Percentiles rank a stretch among this genome's conserved stretches.
phyloP scores from a whole-genome alignment of 192 early-diverging fungal species.

The Allomyces javanicus region DNA sequence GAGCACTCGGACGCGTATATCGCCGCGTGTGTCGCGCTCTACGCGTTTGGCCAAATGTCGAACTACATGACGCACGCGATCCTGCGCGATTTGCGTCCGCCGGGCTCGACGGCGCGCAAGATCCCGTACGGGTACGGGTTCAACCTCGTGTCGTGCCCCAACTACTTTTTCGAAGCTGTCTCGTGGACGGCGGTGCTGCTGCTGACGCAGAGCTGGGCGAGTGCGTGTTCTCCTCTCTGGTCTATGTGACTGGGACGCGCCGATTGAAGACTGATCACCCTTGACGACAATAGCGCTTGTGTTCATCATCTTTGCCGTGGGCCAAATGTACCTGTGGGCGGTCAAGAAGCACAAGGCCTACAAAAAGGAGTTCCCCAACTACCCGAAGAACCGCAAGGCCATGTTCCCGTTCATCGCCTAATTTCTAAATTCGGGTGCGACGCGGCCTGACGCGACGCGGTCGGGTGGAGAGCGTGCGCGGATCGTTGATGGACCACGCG shows the following conservation, averaged over 20 bases:
- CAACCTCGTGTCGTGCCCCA: conserved; percentile 69
- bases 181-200: conserved; percentile 57
- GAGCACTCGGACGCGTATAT: conserved; percentile 22
- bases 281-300: conserved; percentile 17
- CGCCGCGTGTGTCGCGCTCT: conserved; percentile 25
- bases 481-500: no score
- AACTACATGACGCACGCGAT: conserved; percentile 70
- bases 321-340: conserved; percentile 87
- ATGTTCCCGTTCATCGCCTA: conserved; percentile 51
- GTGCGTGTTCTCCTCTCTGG: conserved; percentile 13
- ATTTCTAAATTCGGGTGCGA: background rate
- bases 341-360: conserved; percentile 89
- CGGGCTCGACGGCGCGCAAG: conserved; percentile 60
- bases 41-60: conserved; percentile 52
- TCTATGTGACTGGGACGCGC: conserved; percentile 1
- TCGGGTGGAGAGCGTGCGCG: no score
- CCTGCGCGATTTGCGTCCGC: conserved; percentile 75
- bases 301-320: conserved; percentile 48
- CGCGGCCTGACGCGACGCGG: no score
- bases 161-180: conserved; percentile 78
- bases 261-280: conserved; percentile 3
- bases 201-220: conserved; percentile 48
- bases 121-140: conserved; percentile 90
- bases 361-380: conserved; percentile 72
- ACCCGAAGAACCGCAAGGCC: conserved; percentile 65